A percentile compares a stretch with the other conserved stretches of the same genome.
Conservation (phyloP, 345 rosid genomes). For the Trapa bicornis region DNA sequence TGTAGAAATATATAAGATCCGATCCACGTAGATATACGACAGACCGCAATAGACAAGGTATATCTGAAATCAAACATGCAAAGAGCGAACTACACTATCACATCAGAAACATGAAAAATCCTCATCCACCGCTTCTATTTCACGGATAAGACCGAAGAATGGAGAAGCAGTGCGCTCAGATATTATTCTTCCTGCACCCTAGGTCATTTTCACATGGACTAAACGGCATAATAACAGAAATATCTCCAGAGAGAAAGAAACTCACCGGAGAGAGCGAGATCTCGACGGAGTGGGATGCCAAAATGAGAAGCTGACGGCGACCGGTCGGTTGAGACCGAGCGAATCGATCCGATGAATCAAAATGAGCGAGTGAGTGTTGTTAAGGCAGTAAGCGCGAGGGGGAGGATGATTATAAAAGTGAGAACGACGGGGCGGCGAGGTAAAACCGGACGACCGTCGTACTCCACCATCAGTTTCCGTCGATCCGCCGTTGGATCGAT, state of each 20-base stretch:
- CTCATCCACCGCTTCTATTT: neutral
- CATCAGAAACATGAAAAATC: neutral
- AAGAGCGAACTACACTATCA: neutral
- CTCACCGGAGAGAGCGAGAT: constrained; percentile 1
- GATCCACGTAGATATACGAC: neutral
- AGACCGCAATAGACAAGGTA: neutral
- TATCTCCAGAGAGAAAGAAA: neutral
- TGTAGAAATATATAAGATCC: neutral
- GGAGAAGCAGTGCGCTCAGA: neutral
- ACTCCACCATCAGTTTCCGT: neutral
- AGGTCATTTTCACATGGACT: neutral
- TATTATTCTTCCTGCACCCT: neutral
- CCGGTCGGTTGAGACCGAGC: neutral
- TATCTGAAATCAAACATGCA: neutral
- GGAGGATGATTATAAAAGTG: neutral
- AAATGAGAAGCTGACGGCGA: neutral
- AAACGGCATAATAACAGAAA: neutral
- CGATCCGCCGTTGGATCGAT: neutral
- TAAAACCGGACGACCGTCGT: neutral
- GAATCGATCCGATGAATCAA: neutral
- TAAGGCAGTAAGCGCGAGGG: neutral
- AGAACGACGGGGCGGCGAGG: neutral
- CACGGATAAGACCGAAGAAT: neutral
- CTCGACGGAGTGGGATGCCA: neutral
- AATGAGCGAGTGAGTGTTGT: neutral